These are phyloP conservation scores for Cephaloascus fragrans DNA, from an alignment of 805 yeast species.

Conservation along the genomic window DNA sequence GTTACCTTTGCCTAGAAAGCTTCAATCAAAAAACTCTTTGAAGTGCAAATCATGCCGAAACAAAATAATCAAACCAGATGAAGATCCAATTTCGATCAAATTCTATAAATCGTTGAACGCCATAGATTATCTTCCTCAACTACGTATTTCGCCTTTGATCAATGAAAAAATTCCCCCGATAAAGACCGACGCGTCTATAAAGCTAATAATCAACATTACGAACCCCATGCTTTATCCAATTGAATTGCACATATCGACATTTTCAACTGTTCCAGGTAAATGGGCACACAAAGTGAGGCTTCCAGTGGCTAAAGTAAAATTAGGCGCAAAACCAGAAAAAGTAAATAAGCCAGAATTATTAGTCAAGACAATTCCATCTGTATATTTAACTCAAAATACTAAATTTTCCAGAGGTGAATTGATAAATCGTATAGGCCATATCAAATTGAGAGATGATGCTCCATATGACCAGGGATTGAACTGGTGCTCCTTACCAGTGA, in stretches of 20 bases:
- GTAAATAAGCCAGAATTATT: conserved; percentile 8
- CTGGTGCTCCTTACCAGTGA: conserved; percentile 17
- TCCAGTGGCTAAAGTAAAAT: conserved; percentile 8
- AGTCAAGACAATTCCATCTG: conserved; percentile 16
- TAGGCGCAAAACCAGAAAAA: conserved; percentile 8
- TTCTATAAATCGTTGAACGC: conserved; percentile 7
- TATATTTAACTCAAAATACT: conserved; percentile 12
- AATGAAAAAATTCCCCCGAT: neutral
- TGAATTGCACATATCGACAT: conserved; percentile 7
- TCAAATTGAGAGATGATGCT: conserved; percentile 3
- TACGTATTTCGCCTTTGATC: conserved; percentile 3
- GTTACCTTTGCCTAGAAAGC: conserved; percentile 9
- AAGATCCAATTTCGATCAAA: conserved; percentile 9
- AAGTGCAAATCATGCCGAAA: conserved; percentile 12
- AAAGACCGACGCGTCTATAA: neutral
- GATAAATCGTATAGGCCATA: conserved; percentile 9
- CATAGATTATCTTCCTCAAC: conserved; percentile 10
- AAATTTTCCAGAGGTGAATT: conserved; percentile 18
- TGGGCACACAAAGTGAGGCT: conserved; percentile 3
- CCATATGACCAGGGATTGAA: conserved; percentile 13
- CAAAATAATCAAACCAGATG: conserved; percentile 7
- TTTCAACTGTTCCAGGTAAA: conserved; percentile 1
- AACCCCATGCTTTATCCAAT: conserved; percentile 8
- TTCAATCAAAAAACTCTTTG: conserved; percentile 6
- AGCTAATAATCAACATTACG: conserved; percentile 2